Percentiles rank a stretch among this genome's conserved stretches.
These are phyloP conservation scores for Rhodosporidiobolus sp. DNA, from an alignment of 768 basidiomycete genomes.

Conservation along the genomic window DNA sequence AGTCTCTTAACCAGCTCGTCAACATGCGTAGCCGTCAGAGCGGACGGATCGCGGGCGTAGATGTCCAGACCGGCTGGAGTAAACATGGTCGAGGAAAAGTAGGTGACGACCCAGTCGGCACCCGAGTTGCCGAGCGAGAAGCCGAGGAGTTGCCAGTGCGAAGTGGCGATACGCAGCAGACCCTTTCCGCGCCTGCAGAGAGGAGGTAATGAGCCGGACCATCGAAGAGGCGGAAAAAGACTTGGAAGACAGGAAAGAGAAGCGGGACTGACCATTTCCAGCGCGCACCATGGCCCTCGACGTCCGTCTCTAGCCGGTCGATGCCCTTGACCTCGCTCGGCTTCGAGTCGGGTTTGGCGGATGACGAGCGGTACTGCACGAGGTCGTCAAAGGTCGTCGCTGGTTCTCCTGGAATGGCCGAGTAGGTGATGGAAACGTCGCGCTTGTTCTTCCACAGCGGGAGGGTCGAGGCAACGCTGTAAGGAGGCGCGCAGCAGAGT, in stretches of 20 bases:
- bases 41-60: slow-evolving; percentile 43
- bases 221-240: too few species aligned
- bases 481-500: not conserved
- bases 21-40: slow-evolving; percentile 31
- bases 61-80: slow-evolving; percentile 55
- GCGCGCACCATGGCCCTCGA: slow-evolving; percentile 7
- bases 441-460: slow-evolving; percentile 54
- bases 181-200: slow-evolving; percentile 53
- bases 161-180: slow-evolving; percentile 49
- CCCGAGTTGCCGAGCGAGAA: slow-evolving; percentile 30
- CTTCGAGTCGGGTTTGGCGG: slow-evolving; percentile 41
- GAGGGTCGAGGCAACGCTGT: slow-evolving; percentile 46
- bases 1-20: slow-evolving; percentile 30
- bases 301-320: slow-evolving; percentile 37
- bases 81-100: slow-evolving; percentile 54
- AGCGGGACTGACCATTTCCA: slow-evolving; percentile 26
- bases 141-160: slow-evolving; percentile 53
- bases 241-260: not conserved
- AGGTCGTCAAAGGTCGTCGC: slow-evolving; percentile 48
- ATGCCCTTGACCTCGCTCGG: slow-evolving; percentile 48
- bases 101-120: slow-evolving; percentile 47
- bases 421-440: slow-evolving; percentile 54
- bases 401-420: slow-evolving; percentile 36
- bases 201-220: slow-evolving; percentile 26
- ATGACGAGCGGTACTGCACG: slow-evolving; percentile 49